Evolutionary conservation across 495 filamentous ascomycete genomes (phyloP), one percentile per base, ranked within the genome.

Genomic region (Daldinia vernicosa): DNA sequence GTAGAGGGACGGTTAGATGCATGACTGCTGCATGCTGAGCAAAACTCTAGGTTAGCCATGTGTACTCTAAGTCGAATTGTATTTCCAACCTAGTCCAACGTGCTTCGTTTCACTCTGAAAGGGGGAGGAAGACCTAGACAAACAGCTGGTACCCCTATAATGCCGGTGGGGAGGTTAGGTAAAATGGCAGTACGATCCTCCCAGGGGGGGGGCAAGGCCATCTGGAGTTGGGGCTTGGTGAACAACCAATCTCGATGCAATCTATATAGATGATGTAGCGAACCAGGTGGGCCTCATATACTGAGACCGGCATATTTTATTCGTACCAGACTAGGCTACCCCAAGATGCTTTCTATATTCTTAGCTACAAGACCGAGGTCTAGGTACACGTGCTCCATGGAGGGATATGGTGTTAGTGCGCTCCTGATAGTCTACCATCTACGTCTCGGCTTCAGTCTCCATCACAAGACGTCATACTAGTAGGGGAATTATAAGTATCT

Each of bases 221-320:
- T 70, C 71, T 70, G 58, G 70, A 73, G 43, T 53, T 60, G 59
- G 35, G 61, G 45, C 43, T 45, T 70, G 62, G 54, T 55, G 67
- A 63, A n/a, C 43, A 19, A 12, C 67, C 67, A 74, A 74, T 74
- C 71, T 74, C 67, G 71, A 74, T 74, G 57, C 71, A 74, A 74
- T 70, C 63, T 67, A 70, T 70, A 70, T 70, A 74, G 57, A 67
- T 70, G 62, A 66, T 63, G 63, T 74, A 67, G 59, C 67, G 40
- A 70, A 51, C 63, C 54, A 67, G 45, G 66, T 65, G 53, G 66
- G 22, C 59, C 71, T 67, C 53, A 63, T 67, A 17, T 53, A 70
- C 67, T 74, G 71, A 74, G 71, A 74, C 71, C 66, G 60, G 37
- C 67, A 67, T 70, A 60, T 60, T 40, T 64, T 32, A 67, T 60